Conservation (phyloP, 192 early-diverging fungal genomes). For the Linnemannia hyalina region DNA sequence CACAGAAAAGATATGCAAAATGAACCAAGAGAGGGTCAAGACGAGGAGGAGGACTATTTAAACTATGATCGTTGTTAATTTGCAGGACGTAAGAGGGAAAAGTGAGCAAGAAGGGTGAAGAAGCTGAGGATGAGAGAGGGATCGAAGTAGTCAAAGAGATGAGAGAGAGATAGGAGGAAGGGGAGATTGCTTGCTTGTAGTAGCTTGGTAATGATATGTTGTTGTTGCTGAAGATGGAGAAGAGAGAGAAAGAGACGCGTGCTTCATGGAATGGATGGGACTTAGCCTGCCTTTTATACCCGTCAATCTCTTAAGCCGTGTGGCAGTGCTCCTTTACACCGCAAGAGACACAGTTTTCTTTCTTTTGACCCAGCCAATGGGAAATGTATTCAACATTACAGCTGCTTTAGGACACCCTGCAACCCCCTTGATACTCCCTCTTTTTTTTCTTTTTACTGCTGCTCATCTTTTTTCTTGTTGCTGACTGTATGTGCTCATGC, state of each 20-base stretch:
- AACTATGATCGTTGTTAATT: too few species aligned
- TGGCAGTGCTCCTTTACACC: too few species aligned
- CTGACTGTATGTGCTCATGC: not conserved
- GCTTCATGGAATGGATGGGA: not conserved
- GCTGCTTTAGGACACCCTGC: not conserved
- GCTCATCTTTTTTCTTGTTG: not conserved
- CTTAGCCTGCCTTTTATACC: conserved; percentile 4
- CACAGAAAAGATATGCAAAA: not conserved
- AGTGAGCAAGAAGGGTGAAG: too few species aligned
- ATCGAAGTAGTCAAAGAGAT: not conserved
- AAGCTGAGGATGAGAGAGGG: not conserved
- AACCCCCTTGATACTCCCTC: not conserved
- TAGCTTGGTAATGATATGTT: too few species aligned
- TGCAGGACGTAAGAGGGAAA: too few species aligned
- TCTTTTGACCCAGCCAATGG: not conserved
- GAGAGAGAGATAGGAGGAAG: not conserved
- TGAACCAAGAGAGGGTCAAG: not conserved
- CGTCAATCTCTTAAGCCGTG: too few species aligned
- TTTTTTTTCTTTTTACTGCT: not conserved
- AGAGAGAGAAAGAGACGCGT: conserved; percentile 4
- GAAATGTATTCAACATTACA: not conserved
- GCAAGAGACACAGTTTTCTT: too few species aligned
- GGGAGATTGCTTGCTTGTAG: too few species aligned
- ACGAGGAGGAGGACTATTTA: too few species aligned
- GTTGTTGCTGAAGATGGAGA: too few species aligned